Evolutionary conservation across 306 rosid genomes (phyloP), one percentile per base, ranked within the genome.

Genomic region (Albizia julibrissin): DNA sequence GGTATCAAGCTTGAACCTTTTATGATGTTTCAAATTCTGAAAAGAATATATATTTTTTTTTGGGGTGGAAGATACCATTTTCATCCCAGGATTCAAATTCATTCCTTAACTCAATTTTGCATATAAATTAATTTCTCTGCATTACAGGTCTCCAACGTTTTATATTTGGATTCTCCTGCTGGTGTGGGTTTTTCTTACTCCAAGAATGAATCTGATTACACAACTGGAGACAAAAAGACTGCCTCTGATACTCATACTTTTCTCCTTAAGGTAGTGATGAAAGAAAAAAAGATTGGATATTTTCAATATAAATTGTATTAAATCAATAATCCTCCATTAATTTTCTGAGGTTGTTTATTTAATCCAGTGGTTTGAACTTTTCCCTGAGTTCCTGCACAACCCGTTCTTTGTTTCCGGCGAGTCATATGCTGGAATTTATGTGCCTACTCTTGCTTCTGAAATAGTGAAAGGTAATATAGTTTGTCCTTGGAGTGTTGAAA

Each of bases 121-220:
- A 40, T 26, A 18, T 58, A 64, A 43, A 70, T 74, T 21, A 83
- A 85, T 27, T 81, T 78, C 68, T 89, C 69, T 66, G 47, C 44
- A 19, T 87, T 75, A 34, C 69, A 95, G 99, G 98, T 95, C 77
- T 92, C 99, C 85, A 95, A 86, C 79, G 75, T 95, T 46, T 80
- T 95, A 88, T 93, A 93, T 87, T 74, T 95, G 93, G 99, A 95
- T 86, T 95, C 99, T 78, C 99, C 99, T 34, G 98, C 92, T 87
- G 99, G 99, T 76, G 98, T 92, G 80, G 99, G 99, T 13, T 81
- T 88, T 26, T 95, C 98, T 46, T 95, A 93, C 90, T 93, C 99
- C 18, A 42, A 89, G 69, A 91, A 89, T 84, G 24, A 37, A 70
- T 77, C 89, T 42, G 98, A 93, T 85, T 95, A 95, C 69, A 1